phyloP scores from a whole-genome alignment of 768 basidiomycete species.

The Pisolithus orientalis region DNA sequence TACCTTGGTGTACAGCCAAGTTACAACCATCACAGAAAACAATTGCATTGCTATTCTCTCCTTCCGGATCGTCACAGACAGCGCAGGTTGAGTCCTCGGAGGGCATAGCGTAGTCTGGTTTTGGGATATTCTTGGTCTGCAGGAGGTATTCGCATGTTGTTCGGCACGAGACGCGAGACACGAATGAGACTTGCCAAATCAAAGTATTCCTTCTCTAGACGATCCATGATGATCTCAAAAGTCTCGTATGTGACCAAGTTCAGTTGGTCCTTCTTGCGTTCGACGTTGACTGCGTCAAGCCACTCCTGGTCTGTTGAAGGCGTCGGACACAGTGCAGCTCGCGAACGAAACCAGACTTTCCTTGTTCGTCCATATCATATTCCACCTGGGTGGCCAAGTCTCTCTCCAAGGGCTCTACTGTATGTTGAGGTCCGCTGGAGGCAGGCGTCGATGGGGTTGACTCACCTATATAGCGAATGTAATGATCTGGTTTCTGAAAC shows the following conservation, averaged over 20 bases:
- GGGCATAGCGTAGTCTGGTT: constrained; percentile 79
- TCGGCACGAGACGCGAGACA: constrained; percentile 1
- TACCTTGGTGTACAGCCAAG: constrained; percentile 98
- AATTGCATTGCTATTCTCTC: constrained; percentile 97
- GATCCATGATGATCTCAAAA: constrained; percentile 96
- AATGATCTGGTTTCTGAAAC: constrained; percentile 74
- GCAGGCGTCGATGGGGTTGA: background rate
- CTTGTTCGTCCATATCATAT: constrained; percentile 99
- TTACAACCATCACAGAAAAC: constrained; percentile 99
- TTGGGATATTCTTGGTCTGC: constrained; percentile 93
- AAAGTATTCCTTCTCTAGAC: constrained; percentile 99
- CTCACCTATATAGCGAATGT: constrained; percentile 87
- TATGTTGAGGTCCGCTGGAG: constrained; percentile 4
- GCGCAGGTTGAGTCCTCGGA: constrained; percentile 96
- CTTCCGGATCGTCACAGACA: constrained; percentile 97
- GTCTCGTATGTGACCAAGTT: constrained; percentile 73
- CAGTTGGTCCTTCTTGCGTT: constrained; percentile 70
- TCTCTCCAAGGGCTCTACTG: constrained; percentile 80
- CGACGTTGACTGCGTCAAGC: constrained; percentile 79
- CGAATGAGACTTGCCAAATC: constrained; percentile 61
- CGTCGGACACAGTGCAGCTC: background rate
- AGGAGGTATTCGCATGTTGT: background rate
- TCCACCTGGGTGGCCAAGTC: constrained; percentile 92
- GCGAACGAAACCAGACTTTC: constrained; percentile 31
- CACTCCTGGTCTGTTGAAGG: constrained; percentile 76